phyloP scores from a whole-genome alignment of 441 rosid genomes.

The Eruca vesicaria region DNA sequence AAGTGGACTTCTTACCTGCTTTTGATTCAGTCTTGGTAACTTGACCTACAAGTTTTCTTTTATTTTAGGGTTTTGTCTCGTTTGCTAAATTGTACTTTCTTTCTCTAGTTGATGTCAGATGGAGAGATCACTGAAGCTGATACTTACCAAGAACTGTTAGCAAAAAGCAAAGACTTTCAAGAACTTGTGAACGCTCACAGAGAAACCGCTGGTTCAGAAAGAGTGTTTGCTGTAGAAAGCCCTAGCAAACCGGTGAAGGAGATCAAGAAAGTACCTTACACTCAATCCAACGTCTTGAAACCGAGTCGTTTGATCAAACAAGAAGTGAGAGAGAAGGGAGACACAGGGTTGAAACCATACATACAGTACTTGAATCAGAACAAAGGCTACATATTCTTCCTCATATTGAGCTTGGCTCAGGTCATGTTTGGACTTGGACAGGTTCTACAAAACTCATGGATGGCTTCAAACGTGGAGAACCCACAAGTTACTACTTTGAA shows the following conservation, averaged over 20 bases:
- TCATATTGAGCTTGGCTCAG: slow-evolving; percentile 49
- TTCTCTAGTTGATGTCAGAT: slow-evolving; percentile 81
- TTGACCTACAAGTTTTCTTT: background rate
- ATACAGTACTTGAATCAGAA: slow-evolving; percentile 63
- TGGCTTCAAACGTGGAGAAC: slow-evolving; percentile 91
- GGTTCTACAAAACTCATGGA: slow-evolving; percentile 84
- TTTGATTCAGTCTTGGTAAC: slow-evolving; percentile 83
- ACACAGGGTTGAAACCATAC: slow-evolving; percentile 79
- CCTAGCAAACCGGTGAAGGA: slow-evolving; percentile 44
- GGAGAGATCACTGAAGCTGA: slow-evolving; percentile 79
- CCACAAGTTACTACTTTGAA: slow-evolving; percentile 61
- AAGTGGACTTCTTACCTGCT: slow-evolving; percentile 95
- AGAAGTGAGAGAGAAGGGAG: slow-evolving; percentile 88
- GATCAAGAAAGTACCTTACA: slow-evolving; percentile 51
- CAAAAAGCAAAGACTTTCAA: slow-evolving; percentile 71
- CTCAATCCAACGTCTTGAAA: slow-evolving; percentile 43
- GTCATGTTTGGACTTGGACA: slow-evolving; percentile 56
- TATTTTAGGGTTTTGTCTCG: background rate
- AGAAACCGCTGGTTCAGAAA: slow-evolving; percentile 89
- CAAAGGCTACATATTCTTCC: slow-evolving; percentile 77
- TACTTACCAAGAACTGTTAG: slow-evolving; percentile 70
- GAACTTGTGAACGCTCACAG: slow-evolving; percentile 92
- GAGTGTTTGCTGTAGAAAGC: slow-evolving; percentile 42
- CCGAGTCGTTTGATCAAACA: slow-evolving; percentile 76
- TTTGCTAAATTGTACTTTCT: slow-evolving; percentile 11